Base-by-base conservation (phyloP, 176 grass and related monocot genomes). In the Stipa capillata region DNA sequence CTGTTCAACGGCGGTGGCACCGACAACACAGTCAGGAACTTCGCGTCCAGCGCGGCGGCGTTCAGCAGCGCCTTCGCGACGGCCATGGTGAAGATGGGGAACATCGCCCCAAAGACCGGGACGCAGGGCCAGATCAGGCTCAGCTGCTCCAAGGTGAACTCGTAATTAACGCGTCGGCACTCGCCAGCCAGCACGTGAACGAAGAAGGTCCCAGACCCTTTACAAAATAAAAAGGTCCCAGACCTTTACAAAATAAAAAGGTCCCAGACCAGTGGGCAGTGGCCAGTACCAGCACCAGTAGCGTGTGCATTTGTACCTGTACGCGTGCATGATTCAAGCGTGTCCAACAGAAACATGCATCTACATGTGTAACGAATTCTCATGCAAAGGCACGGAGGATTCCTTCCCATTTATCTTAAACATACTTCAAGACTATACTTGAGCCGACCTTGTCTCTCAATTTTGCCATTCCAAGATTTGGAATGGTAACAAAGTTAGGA, bases 61-160 rank as follows among this genome's bases (percentile, higher is more conserved):
- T 94, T 94, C 61, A 59, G 4, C 81, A 45, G 14, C 34, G 86
- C 90, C 40, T 94, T 94, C 69, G 14, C 31, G 11, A n/a, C 62
- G 11, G 89, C 80, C 7, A 94, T 94, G 85, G 43, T 88, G 3
- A 92, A 79, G 25, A 89, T 92, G 90, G 90, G 82, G 0, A 79
- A 83, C 32, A 59, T 89, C 44, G 4, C 28, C 0, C 86, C 87
- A 0, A 21, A 84, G 34, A 93, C 87, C 0, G 83, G 83, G 6
- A 57, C 21, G 0, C 7, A 9, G 2, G 90, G 90, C 3, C 37
- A 93, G 72, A 87, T 89, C 52, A 86, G 87, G 67, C 66, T 35
- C 18, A 28, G 3, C 17, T 93, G 90, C 62, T 72, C 52, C 23
- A 85, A 9, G 12, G 59, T 73, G 0, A 92, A 92, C 48, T 87